A percentile compares a stretch with the other conserved stretches of the same genome.
These are phyloP conservation scores for Stenogyne calaminthoides DNA, from an alignment of 305 asterid species.

Conservation along the genomic window DNA sequence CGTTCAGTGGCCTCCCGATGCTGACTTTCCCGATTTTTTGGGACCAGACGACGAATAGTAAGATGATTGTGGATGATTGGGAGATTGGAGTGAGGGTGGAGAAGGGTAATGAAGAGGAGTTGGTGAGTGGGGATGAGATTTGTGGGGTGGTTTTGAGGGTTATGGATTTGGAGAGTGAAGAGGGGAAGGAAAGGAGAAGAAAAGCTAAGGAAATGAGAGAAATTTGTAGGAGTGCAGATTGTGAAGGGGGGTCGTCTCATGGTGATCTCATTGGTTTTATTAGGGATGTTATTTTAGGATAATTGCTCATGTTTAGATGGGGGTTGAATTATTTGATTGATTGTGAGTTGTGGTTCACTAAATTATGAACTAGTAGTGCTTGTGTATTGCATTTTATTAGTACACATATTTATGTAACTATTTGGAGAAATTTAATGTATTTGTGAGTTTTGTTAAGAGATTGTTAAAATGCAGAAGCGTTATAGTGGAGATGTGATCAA, in stretches of 20 bases:
- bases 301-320: neutral
- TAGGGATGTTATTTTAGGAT: constrained; percentile 12
- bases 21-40: constrained; percentile 39
- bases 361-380: too few species aligned
- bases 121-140: constrained; percentile 45
- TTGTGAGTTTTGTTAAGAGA: neutral
- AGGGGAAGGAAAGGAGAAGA: constrained; percentile 40
- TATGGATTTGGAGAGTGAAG: constrained; percentile 42
- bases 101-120: constrained; percentile 28
- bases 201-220: constrained; percentile 42
- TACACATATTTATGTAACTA: neutral
- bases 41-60: constrained; percentile 52
- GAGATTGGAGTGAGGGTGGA: constrained; percentile 45
- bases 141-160: constrained; percentile 34
- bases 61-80: constrained; percentile 55
- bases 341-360: neutral
- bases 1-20: constrained; percentile 46
- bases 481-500: neutral
- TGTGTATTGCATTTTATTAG: neutral
- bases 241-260: constrained; percentile 34
- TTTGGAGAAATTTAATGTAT: neutral
- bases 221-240: constrained; percentile 28
- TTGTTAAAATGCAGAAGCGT: neutral
- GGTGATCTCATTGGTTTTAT: constrained; percentile 37
- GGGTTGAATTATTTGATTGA: neutral